Percentiles rank a stretch among this genome's conserved stretches.
phyloP scores from a whole-genome alignment of 2,329 filamentous ascomycete genomes.

The Penicillium sclerotiorum region DNA sequence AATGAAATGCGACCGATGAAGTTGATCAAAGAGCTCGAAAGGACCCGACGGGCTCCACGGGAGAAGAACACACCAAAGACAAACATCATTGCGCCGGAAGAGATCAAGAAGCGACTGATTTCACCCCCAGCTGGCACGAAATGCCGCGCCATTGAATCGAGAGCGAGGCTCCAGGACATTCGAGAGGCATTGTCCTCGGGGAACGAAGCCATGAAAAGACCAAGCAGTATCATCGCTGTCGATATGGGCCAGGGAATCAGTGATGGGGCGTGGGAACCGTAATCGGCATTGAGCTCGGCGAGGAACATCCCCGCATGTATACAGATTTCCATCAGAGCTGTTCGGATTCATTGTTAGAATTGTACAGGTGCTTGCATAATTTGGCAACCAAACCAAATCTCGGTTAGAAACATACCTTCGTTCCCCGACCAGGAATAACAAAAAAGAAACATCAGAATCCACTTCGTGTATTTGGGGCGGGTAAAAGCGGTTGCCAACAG shows the following conservation, averaged over 20 bases:
- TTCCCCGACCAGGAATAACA: conserved; percentile 40
- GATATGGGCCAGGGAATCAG: conserved; percentile 22
- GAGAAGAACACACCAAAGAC: conserved; percentile 30
- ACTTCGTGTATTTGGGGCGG: conserved; percentile 37
- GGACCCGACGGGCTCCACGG: conserved; percentile 17
- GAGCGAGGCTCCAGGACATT: conserved; percentile 24
- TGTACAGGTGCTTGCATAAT: neutral
- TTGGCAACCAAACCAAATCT: too few species aligned
- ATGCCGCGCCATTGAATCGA: conserved; percentile 12
- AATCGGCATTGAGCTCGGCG: conserved; percentile 29
- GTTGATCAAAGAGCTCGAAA: conserved; percentile 25
- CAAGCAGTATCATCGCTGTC: conserved; percentile 25
- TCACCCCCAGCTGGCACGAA: conserved; percentile 25
- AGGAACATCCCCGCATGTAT: conserved; percentile 31
- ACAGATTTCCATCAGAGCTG: conserved; percentile 28
- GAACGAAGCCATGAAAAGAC: conserved; percentile 27
- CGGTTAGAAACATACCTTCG: conserved; percentile 21
- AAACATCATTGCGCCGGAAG: conserved; percentile 26
- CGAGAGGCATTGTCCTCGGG: conserved; percentile 28
- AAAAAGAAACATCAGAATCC: conserved; percentile 41
- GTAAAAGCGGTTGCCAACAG: conserved; percentile 45
- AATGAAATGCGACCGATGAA: conserved; percentile 32
- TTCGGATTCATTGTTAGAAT: neutral
- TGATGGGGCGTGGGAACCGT: conserved; percentile 22
- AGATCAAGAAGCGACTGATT: conserved; percentile 25